Conservation (phyloP, 1,284 basidiomycete species). For the Melampsora larici-populina region DNA sequence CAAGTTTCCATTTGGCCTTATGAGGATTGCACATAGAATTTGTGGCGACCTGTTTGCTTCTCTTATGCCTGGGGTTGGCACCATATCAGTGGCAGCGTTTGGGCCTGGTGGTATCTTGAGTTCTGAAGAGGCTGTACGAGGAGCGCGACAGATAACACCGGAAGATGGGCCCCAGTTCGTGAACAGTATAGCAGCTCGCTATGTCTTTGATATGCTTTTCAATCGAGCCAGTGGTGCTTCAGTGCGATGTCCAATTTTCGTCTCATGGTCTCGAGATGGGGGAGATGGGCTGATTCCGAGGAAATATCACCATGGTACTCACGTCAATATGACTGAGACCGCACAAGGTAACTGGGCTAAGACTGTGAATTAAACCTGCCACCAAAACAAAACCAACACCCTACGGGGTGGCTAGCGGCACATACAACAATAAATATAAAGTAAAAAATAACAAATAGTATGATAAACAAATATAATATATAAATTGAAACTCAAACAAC, state of each 20-base stretch:
- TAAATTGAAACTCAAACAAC: no score
- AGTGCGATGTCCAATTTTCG: conserved; percentile 14
- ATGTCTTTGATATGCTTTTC: conserved; percentile 21
- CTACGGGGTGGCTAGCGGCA: no score
- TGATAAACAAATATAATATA: no score
- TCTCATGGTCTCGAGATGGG: conserved; percentile 16
- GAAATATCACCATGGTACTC: no score
- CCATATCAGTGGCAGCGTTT: conserved; percentile 9
- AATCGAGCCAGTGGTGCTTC: conserved; percentile 12
- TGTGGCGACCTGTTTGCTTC: conserved; percentile 15
- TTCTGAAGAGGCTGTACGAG: conserved; percentile 15
- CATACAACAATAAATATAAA: no score
- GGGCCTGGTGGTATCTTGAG: conserved; percentile 6
- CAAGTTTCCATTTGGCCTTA: not conserved
- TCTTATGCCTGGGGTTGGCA: not conserved
- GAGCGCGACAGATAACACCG: conserved; percentile 9
- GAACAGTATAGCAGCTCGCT: conserved; percentile 19
- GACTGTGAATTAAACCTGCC: no score
- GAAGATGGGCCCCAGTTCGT: not conserved
- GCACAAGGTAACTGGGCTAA: no score
- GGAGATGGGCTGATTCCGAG: conserved; percentile 22
- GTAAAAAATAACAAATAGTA: no score
- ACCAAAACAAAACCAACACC: no score
- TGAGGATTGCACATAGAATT: conserved; percentile 7
- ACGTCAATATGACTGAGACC: no score